Evolutionary conservation across 768 basidiomycete genomes (phyloP).

Genomic region (Rossbeevera mucosa): DNA sequence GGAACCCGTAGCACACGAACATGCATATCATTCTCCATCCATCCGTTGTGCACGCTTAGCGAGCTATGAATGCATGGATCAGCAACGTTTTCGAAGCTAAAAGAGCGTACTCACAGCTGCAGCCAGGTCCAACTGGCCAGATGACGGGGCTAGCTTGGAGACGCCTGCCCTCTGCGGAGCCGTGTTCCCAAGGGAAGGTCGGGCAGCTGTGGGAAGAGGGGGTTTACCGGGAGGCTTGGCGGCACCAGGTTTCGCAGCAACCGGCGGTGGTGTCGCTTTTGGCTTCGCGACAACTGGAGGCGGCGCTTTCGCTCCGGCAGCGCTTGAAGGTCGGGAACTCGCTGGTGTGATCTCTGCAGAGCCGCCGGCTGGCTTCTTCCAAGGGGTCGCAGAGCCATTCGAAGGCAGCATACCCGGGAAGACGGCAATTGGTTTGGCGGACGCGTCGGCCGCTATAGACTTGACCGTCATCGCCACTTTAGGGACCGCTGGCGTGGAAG

Average conservation of each 20-base stretch:
- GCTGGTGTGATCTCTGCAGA: conserved; percentile 38
- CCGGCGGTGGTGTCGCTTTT: conserved; percentile 54
- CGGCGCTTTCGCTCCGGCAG: conserved; percentile 46
- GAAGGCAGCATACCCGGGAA: conserved; percentile 70
- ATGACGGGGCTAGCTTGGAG: conserved; percentile 41
- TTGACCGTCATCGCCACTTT: conserved; percentile 34
- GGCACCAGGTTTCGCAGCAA: conserved; percentile 49
- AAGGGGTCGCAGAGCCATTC: conserved; percentile 68
- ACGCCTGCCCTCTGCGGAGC: conserved; percentile 36
- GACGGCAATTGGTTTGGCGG: conserved; percentile 76
- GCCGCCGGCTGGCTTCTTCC: conserved; percentile 55
- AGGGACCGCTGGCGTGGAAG: conserved; percentile 33
- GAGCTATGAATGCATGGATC: conserved; percentile 41
- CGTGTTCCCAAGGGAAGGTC: conserved; percentile 39
- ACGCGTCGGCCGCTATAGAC: conserved; percentile 50
- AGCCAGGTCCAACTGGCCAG: conserved; percentile 75
- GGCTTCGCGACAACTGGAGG: conserved; percentile 65
- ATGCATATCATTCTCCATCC: conserved; percentile 39
- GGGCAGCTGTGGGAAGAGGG: conserved; percentile 53
- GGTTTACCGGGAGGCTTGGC: conserved; percentile 56
- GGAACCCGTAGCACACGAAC: background rate
- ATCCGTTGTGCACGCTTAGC: conserved; percentile 73
- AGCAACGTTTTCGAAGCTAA: background rate
- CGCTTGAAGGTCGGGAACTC: conserved; percentile 49
- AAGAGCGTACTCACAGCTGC: conserved; percentile 56